Base-by-base conservation (phyloP, 352 stramenopile species). In the Achlya hypogyna region DNA sequence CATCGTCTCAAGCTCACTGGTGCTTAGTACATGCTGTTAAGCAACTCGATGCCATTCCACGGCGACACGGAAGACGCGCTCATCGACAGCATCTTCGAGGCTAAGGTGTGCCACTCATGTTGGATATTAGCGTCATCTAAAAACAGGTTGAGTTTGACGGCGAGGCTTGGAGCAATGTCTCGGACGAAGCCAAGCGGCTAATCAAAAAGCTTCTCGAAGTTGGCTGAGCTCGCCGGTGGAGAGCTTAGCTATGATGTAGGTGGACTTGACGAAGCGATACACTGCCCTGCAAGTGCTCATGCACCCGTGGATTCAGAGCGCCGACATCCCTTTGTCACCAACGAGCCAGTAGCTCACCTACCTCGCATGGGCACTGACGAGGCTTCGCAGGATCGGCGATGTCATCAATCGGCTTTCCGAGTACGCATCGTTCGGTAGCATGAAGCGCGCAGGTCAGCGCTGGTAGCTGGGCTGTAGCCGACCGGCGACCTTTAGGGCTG, bases 151-250 rank as follows among this genome's bases (percentile, higher is more conserved):
- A 51, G 4, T 91, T 89, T 62, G 59, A 76, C 14, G 66, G 71
- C 9, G 76, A 79, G 0, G 70, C 78, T 23, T 93, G 84, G 84
- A 63, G 81, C 10, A 70, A 52, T 8, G 63, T 91, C 16, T 93
- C 84, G 3, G 29, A 69, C 0, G 78, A 91, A 67, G 84, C 84
- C 20, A 91, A 91, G 56, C 60, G 76, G 6, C 71, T 93, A 10
- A 84, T 93, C 53, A 81, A 76, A 32, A 90, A 89, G 56, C 70
- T 93, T 12, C 75, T 93, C 10, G 78, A 84, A 47, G 84, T 91
- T 77, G 29, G 12, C 20, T 12, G 14, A 5, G 16, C 29, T 25
- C 20, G 23, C 51, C 9, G 9, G n/a, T 62, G 4, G 53, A 23
- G 16, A 56, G 28, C 12, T 27, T 10, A 43, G 23, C 35, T 12